Base-by-base conservation (phyloP, 306 rosid species). In the Sindora glabra region DNA sequence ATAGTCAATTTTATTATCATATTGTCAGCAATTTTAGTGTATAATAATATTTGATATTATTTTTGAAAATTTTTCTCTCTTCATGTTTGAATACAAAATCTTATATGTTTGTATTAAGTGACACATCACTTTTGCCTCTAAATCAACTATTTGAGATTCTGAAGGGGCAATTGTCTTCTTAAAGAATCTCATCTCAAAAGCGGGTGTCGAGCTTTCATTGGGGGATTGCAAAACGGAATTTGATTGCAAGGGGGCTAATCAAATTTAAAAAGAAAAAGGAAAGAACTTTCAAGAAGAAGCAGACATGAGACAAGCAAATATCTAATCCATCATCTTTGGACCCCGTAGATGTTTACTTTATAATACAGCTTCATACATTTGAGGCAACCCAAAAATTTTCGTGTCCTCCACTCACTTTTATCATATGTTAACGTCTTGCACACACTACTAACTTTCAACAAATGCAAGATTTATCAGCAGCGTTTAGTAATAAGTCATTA, bases 1-100 rank as follows among this genome's bases (percentile, higher is more conserved):
- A 82, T 82, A 69, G 77, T 80, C 84, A 85, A 78, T 83, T 85
- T 85, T 74, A 81, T 80, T 58, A 80, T 72, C 76, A 55, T 69
- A 62, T 71, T 77, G n/a, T n/a, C n/a, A n/a, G n/a, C n/a, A n/a
- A n/a, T n/a, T n/a, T n/a, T n/a, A n/a, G n/a, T n/a, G n/a, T n/a
- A n/a, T n/a, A n/a, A n/a, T n/a, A n/a, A n/a, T n/a, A n/a, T n/a
- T n/a, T n/a, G n/a, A n/a, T n/a, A n/a, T n/a, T n/a, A n/a, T n/a
- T n/a, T n/a, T n/a, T n/a, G n/a, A n/a, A n/a, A n/a, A n/a, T n/a
- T n/a, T n/a, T n/a, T n/a, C n/a, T n/a, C n/a, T n/a, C n/a, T n/a
- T n/a, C n/a, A n/a, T n/a, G n/a, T n/a, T n/a, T n/a, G n/a, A n/a
- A n/a, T n/a, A n/a, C n/a, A n/a, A n/a, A n/a, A n/a, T n/a, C n/a